Percentiles rank a stretch among this genome's conserved stretches.
Evolutionary conservation across 1,284 basidiomycete genomes (phyloP).

Genomic region (Sanghuangporus sanghuang): DNA sequence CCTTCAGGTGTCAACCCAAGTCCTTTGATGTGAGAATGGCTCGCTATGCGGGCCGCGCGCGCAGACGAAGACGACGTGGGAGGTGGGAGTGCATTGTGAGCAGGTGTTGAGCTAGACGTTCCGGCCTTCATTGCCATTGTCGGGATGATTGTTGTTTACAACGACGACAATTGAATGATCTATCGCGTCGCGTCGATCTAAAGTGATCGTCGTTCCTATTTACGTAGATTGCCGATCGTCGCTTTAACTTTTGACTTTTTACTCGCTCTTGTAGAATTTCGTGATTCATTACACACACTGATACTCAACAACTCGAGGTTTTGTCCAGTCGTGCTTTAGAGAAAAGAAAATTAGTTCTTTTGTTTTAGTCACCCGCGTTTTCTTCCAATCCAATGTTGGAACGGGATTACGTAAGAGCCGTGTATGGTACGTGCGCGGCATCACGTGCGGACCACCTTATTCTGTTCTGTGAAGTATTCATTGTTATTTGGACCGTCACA

Average conservation of each 20-base stretch:
- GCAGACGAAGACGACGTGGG: slow-evolving; percentile 54
- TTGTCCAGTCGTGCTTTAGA: no score
- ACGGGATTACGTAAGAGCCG: no score
- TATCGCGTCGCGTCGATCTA: background rate
- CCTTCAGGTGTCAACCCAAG: slow-evolving; percentile 89
- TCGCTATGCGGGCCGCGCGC: slow-evolving; percentile 84
- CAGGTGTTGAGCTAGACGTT: slow-evolving; percentile 55
- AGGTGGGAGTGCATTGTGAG: slow-evolving; percentile 68
- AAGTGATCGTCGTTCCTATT: background rate
- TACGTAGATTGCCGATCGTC: background rate
- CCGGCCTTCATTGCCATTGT: slow-evolving; percentile 31
- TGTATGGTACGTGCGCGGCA: no score
- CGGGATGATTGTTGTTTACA: background rate
- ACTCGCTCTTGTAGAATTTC: no score
- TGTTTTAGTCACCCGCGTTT: no score
- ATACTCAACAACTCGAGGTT: background rate
- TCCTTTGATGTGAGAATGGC: slow-evolving; percentile 95
- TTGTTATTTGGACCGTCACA: no score
- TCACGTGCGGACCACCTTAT: no score
- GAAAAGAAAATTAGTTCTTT: no score
- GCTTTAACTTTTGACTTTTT: background rate
- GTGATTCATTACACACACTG: background rate
- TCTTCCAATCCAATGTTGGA: no score
- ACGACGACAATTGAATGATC: background rate
- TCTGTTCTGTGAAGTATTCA: no score